Percentiles rank a stretch among this genome's conserved stretches.
phyloP scores from a whole-genome alignment of 2,329 filamentous ascomycete species.

The Colletotrichum karsti region DNA sequence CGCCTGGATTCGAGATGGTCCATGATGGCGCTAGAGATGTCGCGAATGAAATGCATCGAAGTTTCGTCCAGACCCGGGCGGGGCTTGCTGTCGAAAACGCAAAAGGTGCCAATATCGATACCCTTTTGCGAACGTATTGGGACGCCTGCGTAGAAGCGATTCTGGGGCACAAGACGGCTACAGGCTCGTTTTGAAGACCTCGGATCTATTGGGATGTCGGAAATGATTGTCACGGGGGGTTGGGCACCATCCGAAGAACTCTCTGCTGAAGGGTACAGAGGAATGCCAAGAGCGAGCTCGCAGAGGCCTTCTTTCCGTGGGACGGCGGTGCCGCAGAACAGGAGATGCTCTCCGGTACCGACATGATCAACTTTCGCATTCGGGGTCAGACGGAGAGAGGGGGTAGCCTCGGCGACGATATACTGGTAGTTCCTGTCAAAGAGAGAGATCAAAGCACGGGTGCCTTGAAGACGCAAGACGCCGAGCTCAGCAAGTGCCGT shows the following conservation, averaged over 20 bases:
- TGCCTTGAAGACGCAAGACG: slow-evolving; percentile 45
- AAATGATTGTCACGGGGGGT: slow-evolving; percentile 43
- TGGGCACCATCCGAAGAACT: background rate
- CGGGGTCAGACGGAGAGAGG: slow-evolving; percentile 44
- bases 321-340: slow-evolving; percentile 38
- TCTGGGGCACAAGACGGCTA: background rate
- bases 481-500: slow-evolving; percentile 60
- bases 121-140: slow-evolving; percentile 48
- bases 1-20: slow-evolving; percentile 43
- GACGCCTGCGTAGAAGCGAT: slow-evolving; percentile 49
- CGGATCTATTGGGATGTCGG: slow-evolving; percentile 41
- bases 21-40: slow-evolving; percentile 41
- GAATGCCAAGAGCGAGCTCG: slow-evolving; percentile 34
- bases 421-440: slow-evolving; percentile 58
- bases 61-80: slow-evolving; percentile 36
- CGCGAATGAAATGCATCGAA: slow-evolving; percentile 35
- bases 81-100: slow-evolving; percentile 40
- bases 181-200: slow-evolving; percentile 34
- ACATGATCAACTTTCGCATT: background rate
- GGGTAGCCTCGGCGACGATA: slow-evolving; percentile 61
- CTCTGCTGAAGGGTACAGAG: fast-evolving
- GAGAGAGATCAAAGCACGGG: slow-evolving; percentile 56
- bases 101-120: slow-evolving; percentile 52
- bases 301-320: slow-evolving; percentile 39
- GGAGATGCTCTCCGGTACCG: slow-evolving; percentile 15